phyloP scores from a whole-genome alignment of 1,284 basidiomycete genomes.

The Golubevia pallescens region DNA sequence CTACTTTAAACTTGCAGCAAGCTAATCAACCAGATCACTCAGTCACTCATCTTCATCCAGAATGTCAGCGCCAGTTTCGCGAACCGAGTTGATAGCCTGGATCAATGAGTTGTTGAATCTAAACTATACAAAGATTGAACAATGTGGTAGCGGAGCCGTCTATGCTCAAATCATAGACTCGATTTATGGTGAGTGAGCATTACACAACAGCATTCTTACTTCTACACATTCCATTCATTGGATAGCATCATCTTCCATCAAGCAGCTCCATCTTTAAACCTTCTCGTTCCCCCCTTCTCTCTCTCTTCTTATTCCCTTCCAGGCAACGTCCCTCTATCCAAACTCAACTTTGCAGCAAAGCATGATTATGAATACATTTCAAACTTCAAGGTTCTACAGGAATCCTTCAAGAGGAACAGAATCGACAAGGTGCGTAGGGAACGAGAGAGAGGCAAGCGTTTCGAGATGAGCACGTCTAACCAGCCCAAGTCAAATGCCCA shows the following conservation, averaged over 20 bases:
- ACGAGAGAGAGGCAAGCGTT: no score
- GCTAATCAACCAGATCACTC: no score
- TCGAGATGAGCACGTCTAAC: no score
- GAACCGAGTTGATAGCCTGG: slow-evolving; percentile 90
- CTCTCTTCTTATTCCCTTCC: background rate
- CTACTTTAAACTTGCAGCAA: no score
- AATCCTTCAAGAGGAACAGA: slow-evolving; percentile 82
- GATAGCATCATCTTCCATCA: no score
- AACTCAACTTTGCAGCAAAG: slow-evolving; percentile 60
- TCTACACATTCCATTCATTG: no score
- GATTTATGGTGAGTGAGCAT: slow-evolving; percentile 78
- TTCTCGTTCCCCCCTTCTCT: background rate
- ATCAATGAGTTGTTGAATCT: slow-evolving; percentile 89
- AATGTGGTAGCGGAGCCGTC: slow-evolving; percentile 38
- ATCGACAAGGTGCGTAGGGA: slow-evolving; percentile 85
- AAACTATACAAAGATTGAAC: slow-evolving; percentile 79
- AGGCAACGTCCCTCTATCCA: slow-evolving; percentile 53
- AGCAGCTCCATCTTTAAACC: background rate
- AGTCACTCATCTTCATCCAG: no score
- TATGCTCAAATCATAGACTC: slow-evolving; percentile 78
- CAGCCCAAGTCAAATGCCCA: no score
- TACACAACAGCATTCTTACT: no score
- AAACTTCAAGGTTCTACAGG: slow-evolving; percentile 94
- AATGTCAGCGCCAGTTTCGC: slow-evolving; percentile 58
- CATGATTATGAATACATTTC: slow-evolving; percentile 95